Base-by-base conservation (phyloP, 176 grass and related monocot genomes). In the Secale cereale region DNA sequence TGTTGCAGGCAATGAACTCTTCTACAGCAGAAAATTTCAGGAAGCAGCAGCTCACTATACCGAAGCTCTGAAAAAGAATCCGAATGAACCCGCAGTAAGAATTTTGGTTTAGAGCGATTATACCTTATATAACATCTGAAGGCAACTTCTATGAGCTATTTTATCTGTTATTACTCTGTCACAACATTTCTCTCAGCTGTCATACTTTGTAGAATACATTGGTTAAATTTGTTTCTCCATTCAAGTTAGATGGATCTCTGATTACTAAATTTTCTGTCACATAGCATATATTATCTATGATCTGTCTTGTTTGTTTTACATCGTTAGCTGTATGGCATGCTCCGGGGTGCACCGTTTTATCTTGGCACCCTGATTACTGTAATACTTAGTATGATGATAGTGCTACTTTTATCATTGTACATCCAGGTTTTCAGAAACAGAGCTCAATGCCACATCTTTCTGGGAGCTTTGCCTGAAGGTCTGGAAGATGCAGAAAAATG, bases 21-120 rank as follows among this genome's bases (percentile, higher is more conserved):
- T 87, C 77, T 85, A 85, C 43, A 72, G 79, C 78, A 83, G 85
- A 59, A 88, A 73, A 33, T 93, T 83, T 46, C 68, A 84, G 31
- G 91, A 90, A 66, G 91, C 91, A 59, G 86, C 71, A 73, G 74
- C 75, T 33, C 69, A 81, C 56, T 93, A 93, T 57, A 88, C 91
- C 8, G 32, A 79, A 77, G 86, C 86, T 80, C 46, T 76, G 23
- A 45, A 52, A 65, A 83, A 78, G 32, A 90, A 80, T 64, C 91
- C 86, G 65, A 86, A 86, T 7, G 88, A 93, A 40, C 83, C 78
- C 11, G 85, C 56, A 40, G 91, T 93, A 90, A 77, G 70, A 19
- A 43, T 83, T 71, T 64, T 48, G 2, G 11, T 80, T 68, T 70
- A 26, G 11, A 27, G 4, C 28, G 19, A 16, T 74, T 84, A 57